phyloP scores from a whole-genome alignment of 371 early-diverging fungal species.

The Mortierella sp. region DNA sequence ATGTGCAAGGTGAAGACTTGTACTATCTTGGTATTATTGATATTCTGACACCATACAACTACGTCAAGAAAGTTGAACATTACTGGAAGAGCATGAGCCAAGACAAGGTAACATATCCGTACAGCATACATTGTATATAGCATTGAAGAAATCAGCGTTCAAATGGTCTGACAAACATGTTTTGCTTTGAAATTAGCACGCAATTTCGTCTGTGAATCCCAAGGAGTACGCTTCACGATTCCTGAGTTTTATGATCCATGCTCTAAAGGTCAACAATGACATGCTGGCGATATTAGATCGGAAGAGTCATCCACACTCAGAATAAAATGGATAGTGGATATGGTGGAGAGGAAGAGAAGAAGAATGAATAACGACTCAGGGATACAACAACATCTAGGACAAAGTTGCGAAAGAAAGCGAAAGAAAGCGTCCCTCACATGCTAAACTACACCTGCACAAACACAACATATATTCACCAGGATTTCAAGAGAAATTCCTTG shows the following conservation, averaged over 20 bases:
- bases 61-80: constrained; percentile 87
- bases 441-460: constrained; percentile 7
- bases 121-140: background rate
- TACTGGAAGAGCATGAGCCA: constrained; percentile 84
- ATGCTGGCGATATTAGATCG: constrained; percentile 27
- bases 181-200: constrained; percentile 53
- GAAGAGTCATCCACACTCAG: constrained; percentile 54
- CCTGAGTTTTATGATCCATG: constrained; percentile 79
- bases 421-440: constrained; percentile 1
- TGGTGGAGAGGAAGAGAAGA: background rate
- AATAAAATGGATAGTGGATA: constrained; percentile 16
- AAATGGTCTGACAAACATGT: background rate
- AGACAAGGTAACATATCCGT: constrained; percentile 68
- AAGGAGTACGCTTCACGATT: constrained; percentile 87
- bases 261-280: constrained; percentile 50
- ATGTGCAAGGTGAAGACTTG: constrained; percentile 74
- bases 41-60: constrained; percentile 93
- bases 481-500: too few species aligned
- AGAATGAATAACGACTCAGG: background rate
- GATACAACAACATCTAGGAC: background rate
- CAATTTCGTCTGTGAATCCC: constrained; percentile 92
- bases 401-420: background rate
- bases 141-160: background rate
- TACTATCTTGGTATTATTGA: constrained; percentile 97
- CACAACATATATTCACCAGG: background rate